Percentiles rank a stretch among this genome's conserved stretches.
Conservation (phyloP, 192 early-diverging fungal genomes). For the Linnemannia exigua region DNA sequence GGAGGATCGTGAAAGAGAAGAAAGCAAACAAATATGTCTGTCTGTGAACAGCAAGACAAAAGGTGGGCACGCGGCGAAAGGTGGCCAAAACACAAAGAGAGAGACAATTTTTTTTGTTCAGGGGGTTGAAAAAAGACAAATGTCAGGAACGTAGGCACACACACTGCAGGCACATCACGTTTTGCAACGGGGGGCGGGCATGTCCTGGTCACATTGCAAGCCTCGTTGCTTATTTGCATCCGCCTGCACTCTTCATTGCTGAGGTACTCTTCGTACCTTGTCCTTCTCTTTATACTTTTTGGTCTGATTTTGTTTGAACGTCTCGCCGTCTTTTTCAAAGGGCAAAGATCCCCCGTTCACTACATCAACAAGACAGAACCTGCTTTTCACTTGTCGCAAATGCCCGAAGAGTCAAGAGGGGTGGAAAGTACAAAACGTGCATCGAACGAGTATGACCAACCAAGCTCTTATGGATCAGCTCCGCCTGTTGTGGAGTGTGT, state of each 20-base stretch:
- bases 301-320: slow-evolving; percentile 1
- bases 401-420: not conserved
- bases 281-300: not conserved
- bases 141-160: not conserved
- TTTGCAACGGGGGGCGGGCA: not conserved
- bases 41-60: not conserved
- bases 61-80: not conserved
- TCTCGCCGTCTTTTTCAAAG: not conserved
- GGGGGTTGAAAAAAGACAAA: not conserved
- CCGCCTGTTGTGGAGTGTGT: not conserved
- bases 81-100: slow-evolving; percentile 11
- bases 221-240: not conserved
- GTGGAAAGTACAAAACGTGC: not conserved
- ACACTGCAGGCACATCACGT: not conserved
- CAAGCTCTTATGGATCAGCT: too few relatives aligned
- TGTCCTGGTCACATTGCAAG: slow-evolving; percentile 4
- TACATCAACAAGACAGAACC: not conserved
- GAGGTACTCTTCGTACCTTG: not conserved
- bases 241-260: not conserved
- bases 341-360: not conserved
- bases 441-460: not conserved
- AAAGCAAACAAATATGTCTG: not conserved
- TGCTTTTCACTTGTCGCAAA: not conserved
- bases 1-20: not conserved
- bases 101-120: not conserved